phyloP scores from a whole-genome alignment of 257 asterid genomes.

The Knoxia roxburghii region DNA sequence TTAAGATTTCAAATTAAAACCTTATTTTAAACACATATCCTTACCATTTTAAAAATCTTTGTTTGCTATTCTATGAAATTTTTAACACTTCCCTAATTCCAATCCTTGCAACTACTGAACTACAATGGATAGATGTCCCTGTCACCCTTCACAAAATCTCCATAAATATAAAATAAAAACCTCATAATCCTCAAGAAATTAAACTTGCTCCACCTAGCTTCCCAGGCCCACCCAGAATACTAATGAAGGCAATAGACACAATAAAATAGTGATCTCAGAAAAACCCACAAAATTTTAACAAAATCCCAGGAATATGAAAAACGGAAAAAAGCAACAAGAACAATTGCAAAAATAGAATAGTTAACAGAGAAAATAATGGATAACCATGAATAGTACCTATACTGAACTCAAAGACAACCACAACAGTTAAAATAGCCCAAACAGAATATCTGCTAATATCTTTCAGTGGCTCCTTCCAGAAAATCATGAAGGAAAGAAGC shows the following conservation, averaged over 20 bases:
- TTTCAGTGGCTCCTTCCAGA: conserved; percentile 46
- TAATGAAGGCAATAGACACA: background rate
- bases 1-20: background rate
- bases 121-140: too few species aligned
- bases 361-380: background rate
- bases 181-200: background rate
- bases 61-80: background rate
- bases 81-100: background rate
- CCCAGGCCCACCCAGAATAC: background rate
- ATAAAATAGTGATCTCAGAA: background rate
- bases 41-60: background rate
- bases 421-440: conserved; percentile 74
- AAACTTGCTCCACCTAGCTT: background rate
- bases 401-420: conserved; percentile 80
- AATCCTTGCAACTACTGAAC: background rate
- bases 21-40: background rate
- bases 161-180: background rate
- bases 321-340: background rate
- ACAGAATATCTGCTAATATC: conserved; percentile 52
- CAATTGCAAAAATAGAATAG: background rate
- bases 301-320: background rate
- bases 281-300: background rate
- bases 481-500: conserved; percentile 52
- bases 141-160: background rate
- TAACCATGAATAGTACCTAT: conserved; percentile 37